These are phyloP conservation scores for Dactylonectria estremocensis DNA, from an alignment of 2,329 filamentous ascomycete species.

Conservation along the genomic window DNA sequence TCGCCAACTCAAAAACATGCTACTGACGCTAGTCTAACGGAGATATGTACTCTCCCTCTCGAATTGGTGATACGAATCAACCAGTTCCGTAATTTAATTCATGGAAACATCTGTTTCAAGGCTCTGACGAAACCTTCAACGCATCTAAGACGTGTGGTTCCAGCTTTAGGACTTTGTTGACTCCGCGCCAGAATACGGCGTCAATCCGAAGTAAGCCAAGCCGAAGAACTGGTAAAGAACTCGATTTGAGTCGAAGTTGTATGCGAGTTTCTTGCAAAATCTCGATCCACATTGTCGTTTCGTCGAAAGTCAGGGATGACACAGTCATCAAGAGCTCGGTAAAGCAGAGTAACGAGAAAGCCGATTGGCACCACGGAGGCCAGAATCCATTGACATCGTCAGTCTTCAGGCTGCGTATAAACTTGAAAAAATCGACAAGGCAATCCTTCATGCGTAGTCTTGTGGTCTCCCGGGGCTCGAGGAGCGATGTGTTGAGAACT, in stretches of 20 bases:
- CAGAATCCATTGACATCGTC: constrained; percentile 35
- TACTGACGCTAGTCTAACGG: no score
- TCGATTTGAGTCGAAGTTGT: constrained; percentile 36
- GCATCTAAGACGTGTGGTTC: constrained; percentile 35
- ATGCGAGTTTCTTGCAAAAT: constrained; percentile 33
- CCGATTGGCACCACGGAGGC: constrained; percentile 38
- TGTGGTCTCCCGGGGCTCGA: neutral
- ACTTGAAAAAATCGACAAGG: constrained; percentile 2
- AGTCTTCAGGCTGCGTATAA: constrained; percentile 25
- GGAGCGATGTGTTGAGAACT: neutral
- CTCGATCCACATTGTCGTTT: constrained; percentile 33
- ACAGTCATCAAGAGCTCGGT: constrained; percentile 32
- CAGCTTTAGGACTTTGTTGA: constrained; percentile 37
- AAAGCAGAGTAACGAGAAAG: constrained; percentile 38
- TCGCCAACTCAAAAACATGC: no score
- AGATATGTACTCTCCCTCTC: no score
- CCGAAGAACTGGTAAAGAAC: constrained; percentile 36
- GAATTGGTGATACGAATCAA: neutral
- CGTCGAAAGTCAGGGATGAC: constrained; percentile 17
- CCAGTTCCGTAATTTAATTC: neutral
- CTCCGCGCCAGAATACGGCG: constrained; percentile 42
- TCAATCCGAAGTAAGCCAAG: constrained; percentile 41
- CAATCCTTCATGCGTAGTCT: constrained; percentile 4
- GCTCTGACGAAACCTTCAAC: neutral
- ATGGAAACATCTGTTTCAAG: no score